Base-by-base conservation (phyloP, 2,329 filamentous ascomycete genomes). In the Plectosphaerella cucumerina region DNA sequence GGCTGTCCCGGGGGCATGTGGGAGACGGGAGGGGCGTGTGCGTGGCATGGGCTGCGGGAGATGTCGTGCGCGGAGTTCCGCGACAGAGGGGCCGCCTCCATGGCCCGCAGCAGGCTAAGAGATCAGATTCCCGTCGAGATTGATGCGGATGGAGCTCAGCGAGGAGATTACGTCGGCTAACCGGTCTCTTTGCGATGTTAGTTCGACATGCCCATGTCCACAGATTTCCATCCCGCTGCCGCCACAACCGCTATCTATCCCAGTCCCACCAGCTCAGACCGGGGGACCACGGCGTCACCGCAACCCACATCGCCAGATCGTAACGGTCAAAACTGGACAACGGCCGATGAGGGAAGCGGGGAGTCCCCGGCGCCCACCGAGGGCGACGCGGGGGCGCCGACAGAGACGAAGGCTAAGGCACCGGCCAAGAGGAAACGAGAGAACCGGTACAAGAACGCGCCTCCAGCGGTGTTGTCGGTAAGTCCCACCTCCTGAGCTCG, bases 371-470 rank as follows among this genome's bases (percentile, higher is more conserved):
- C 50, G 10, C 44, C 46, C 21, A 44, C 20, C 14, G 43, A 39
- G 23, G 47, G 44, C 17, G 43, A 47, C 10, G 39, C 41, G 18
- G 17, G n/a, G 3, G 39, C 20, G 34, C n/a, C 42, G 12, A 45
- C 45, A 12, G 46, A 35, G 33, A 34, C 44, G 12, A 49, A 31
- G 6, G 34, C 60, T 15, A 75, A 75, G 56, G 60, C 68, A 1
- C 65, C 69, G 4, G 61, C 71, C 34, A 77, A 77, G 62, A 67
- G 74, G 50, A 78, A 75, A 59, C 69, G 75, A 1, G 74, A 77
- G 56, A 78, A 77, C 61, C 67, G 76, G 46, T 79, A 80, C 57
- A 77, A 78, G 60, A 77, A 79, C 50, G 75, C 75, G 1, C 72
- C 75, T 1, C 73, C 74, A 0, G 72, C 73, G 5, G 75, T 78